Evolutionary conservation across 1,139 yeast genomes (phyloP), one percentile per base, ranked within the genome.

Genomic region (Hansenula sp.): DNA sequence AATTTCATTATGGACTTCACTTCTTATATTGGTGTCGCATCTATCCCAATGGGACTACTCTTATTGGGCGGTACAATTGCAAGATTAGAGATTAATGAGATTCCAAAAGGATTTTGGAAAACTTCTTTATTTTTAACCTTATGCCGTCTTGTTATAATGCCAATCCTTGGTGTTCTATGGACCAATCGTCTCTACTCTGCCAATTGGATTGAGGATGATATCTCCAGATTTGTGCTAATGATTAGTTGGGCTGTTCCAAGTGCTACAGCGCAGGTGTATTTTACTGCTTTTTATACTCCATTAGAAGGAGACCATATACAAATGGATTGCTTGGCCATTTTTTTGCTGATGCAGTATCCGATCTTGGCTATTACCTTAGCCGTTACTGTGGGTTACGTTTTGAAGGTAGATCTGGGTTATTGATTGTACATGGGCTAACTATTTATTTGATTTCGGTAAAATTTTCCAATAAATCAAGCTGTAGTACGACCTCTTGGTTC

Each of bases 41-140:
- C 89, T 29, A 97, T 91, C 29, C 98, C 97, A 0, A 68, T 88
- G 49, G 97, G 97, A 2, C 71, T 91, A 47, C 61, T 87, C 41
- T 61, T 91, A 47, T 64, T 91, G 32, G 98, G 98, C 3, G 96
- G 94, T 12, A 88, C 96, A 4, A 77, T 91, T 38, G 83, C 96
- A 0, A 68, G 96, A 40, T 71, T 91, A 41, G 67, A 89, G 58
- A 85, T 90, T 0, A 61, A 71, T 2, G 89, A 90, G 2, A 80
- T 87, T 60, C 48, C 54, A 18, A 42, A 44, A 37, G 44, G 47
- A 3, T 47, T 48, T 35, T 84, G 95, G 88, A 77, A 79, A 57
- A 66, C 79, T 3, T 72, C 83, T 0, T 52, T 71, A 1, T 50
- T 69, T 5, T 57, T 81, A 49, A 70, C 74, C 0, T 11, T 73